Evolutionary conservation across 371 early-diverging fungal species (phyloP), one percentile per base, ranked within the genome.

Genomic region (Mucor circinelloides): DNA sequence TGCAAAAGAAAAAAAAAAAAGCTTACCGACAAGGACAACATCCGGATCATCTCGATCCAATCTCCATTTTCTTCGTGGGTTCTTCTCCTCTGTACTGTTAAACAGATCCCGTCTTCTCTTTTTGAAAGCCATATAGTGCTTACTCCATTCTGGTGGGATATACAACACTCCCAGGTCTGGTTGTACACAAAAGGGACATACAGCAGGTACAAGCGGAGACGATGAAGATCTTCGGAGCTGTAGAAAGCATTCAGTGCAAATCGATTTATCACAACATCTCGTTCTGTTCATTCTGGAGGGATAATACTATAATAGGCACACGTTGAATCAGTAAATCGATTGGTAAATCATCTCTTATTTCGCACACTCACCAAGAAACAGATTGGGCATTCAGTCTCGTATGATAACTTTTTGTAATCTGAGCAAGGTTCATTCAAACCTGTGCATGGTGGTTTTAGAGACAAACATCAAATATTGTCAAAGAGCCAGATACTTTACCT

Each of bases 241-340:
- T 58, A 95, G 84, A 78, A 96, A 94, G 75, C 96, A 96, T 64
- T 95, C 95, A 15, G 95, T 94, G 77, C 96, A 96, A 64, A 96
- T 93, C 30, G 95, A 93, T 69, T 95, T 89, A 72, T 92, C 89
- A 75, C 96, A 96, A 77, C 96, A 96, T 30, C 91, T 81, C 10
- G 95, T 88, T 64, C 90, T 85, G 82, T 96, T 96, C 80, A 94
- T 93, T 77, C 92, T 93, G 38, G 84, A 76, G 25, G 97, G 96
- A 77, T 96, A 96, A 75, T 86, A 94, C 91, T 90, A 42, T 36
- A 19, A 50, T 8, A 19, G 17, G 5, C 10, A 17, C 17, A 40
- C 40, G 17, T 40, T 40, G 28, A 32, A 56, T 56, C 19, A 58
- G 27, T 52, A n/a, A 55, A 56, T 46, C 7, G 30, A 42, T 17